Conservation (phyloP, 495 filamentous ascomycete genomes). For the Delitschia confertaspora region DNA sequence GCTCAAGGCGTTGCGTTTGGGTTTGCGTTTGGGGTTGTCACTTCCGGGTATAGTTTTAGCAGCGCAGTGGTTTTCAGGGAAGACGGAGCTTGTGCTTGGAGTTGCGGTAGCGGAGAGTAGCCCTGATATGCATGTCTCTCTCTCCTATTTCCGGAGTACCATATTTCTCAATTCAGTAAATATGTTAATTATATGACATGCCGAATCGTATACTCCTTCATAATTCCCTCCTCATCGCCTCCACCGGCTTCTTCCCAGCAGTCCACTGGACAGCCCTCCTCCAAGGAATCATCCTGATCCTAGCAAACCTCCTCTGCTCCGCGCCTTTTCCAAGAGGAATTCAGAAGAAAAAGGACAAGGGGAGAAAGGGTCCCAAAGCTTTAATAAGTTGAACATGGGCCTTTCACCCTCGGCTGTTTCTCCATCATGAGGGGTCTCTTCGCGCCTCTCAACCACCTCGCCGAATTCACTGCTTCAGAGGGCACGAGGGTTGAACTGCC, state of each 20-base stretch:
- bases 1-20: neutral
- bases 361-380: neutral
- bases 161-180: too few relatives aligned
- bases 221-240: neutral
- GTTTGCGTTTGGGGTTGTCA: neutral
- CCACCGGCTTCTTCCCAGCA: neutral
- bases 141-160: too few relatives aligned
- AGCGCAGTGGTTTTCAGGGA: neutral
- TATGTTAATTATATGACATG: too few relatives aligned
- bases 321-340: slow-evolving; percentile 13
- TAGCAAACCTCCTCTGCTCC: neutral
- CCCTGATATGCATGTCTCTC: too few relatives aligned
- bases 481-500: neutral
- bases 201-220: slow-evolving; percentile 2
- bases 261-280: slow-evolving; percentile 1
- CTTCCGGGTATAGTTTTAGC: neutral
- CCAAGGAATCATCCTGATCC: neutral
- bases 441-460: neutral
- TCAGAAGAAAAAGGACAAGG: slow-evolving; percentile 8
- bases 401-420: slow-evolving; percentile 13
- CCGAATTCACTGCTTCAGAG: neutral
- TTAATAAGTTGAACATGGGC: slow-evolving; percentile 8
- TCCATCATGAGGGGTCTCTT: slow-evolving; percentile 13
- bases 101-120: neutral
- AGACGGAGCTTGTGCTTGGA: neutral